Evolutionary conservation across 2,329 filamentous ascomycete species (phyloP).

Genomic region (Claviceps sp.): DNA sequence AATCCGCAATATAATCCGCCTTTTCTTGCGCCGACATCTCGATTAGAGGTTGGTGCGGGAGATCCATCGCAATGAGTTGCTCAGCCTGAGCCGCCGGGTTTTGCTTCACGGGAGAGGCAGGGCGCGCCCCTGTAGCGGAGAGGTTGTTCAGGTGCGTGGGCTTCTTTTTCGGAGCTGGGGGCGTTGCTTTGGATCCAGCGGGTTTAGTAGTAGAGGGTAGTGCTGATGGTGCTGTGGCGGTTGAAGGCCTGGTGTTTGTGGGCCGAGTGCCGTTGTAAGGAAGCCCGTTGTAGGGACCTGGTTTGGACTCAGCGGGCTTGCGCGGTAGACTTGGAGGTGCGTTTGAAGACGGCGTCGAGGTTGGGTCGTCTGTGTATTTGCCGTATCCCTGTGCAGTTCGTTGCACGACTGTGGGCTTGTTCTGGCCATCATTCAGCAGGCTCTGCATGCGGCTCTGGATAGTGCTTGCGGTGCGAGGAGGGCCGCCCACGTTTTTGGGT

Average conservation of each 20-base stretch:
- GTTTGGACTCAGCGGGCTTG: conserved; percentile 27
- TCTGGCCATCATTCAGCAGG: conserved; percentile 65
- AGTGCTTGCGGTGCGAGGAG: conserved; percentile 52
- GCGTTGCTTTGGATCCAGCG: conserved; percentile 26
- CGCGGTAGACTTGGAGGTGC: conserved; percentile 31
- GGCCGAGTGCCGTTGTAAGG: not conserved
- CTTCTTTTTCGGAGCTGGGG: conserved; percentile 45
- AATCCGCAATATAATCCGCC: conserved; percentile 55
- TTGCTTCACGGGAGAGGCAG: conserved; percentile 33
- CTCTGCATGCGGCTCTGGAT: conserved; percentile 89
- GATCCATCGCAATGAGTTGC: conserved; percentile 29
- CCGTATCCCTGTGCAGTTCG: conserved; percentile 82
- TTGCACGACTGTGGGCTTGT: conserved; percentile 41
- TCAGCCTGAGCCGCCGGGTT: conserved; percentile 17
- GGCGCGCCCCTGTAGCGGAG: conserved; percentile 26
- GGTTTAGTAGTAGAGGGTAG: conserved; percentile 13
- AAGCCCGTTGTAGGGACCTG: not conserved
- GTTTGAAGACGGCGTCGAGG: conserved; percentile 23
- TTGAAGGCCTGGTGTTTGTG: not conserved
- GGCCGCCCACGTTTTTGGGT: conserved; percentile 43
- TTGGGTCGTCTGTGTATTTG: conserved; percentile 54
- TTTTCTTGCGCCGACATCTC: conserved; percentile 45
- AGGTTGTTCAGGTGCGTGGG: conserved; percentile 47
- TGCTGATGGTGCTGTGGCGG: conserved; percentile 9
- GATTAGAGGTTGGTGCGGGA: conserved; percentile 34